Conservation (phyloP, 2,329 filamentous ascomycete species). For the Arthrocladium fulminans region DNA sequence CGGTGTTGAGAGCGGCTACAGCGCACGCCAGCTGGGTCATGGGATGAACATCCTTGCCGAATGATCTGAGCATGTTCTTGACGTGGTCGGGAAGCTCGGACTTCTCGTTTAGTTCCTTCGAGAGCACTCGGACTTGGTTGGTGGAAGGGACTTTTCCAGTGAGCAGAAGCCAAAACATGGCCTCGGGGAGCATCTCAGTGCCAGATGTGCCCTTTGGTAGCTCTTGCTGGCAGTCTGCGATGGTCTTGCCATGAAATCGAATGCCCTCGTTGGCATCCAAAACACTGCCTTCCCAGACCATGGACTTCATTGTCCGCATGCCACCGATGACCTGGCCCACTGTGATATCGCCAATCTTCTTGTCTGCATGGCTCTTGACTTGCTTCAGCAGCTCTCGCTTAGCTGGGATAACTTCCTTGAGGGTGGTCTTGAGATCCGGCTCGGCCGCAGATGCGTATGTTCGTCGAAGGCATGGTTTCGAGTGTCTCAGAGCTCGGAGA, state of each 20-base stretch:
- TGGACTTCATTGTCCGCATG: slow-evolving; percentile 94
- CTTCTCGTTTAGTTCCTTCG: slow-evolving; percentile 78
- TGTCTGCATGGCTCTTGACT: slow-evolving; percentile 76
- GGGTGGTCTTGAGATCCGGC: slow-evolving; percentile 78
- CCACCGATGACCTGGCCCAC: slow-evolving; percentile 89
- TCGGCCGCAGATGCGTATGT: slow-evolving; percentile 68
- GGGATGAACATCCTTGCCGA: slow-evolving; percentile 83
- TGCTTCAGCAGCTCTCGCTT: slow-evolving; percentile 91
- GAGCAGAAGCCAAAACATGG: slow-evolving; percentile 98
- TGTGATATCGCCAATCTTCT: slow-evolving; percentile 84
- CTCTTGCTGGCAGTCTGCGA: slow-evolving; percentile 92
- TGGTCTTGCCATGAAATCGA: slow-evolving; percentile 93
- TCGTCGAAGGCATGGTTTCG: slow-evolving; percentile 30
- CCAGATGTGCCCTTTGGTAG: slow-evolving; percentile 86
- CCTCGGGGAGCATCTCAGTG: slow-evolving; percentile 95
- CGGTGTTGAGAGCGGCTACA: slow-evolving; percentile 91
- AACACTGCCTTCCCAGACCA: slow-evolving; percentile 98
- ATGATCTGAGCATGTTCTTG: slow-evolving; percentile 76
- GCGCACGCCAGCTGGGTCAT: slow-evolving; percentile 98
- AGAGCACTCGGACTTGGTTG: slow-evolving; percentile 71
- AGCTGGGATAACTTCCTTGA: slow-evolving; percentile 75
- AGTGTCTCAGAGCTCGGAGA: slow-evolving; percentile 16
- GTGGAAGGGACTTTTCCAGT: slow-evolving; percentile 85
- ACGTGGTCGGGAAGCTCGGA: slow-evolving; percentile 74
- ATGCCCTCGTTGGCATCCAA: slow-evolving; percentile 96